Conservation (phyloP, 1,284 basidiomycete genomes). For the Ceratorhiza oryzae-sativae region DNA sequence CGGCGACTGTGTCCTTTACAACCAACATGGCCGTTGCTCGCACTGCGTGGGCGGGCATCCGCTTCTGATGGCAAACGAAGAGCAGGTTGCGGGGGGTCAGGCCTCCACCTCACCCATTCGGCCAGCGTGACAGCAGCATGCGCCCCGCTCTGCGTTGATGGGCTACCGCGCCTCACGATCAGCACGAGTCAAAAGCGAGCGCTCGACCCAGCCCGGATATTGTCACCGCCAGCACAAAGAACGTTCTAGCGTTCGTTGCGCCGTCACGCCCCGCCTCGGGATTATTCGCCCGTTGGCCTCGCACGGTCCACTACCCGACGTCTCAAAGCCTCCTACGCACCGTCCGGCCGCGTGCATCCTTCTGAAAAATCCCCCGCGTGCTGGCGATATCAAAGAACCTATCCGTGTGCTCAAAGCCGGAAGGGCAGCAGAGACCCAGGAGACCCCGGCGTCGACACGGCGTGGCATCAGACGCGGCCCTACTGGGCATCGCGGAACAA, state of each 20-base stretch:
- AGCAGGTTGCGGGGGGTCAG: neutral
- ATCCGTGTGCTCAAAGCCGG: neutral
- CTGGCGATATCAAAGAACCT: neutral
- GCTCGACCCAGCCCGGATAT: neutral
- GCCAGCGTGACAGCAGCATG: neutral
- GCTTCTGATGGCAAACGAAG: neutral
- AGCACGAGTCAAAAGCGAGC: neutral
- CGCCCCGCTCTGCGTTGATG: too few species aligned
- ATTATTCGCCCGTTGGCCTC: too few species aligned
- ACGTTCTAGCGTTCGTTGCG: too few species aligned
- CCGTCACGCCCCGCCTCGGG: too few species aligned
- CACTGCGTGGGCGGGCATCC: neutral
- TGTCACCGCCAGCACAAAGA: neutral
- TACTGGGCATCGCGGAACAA: neutral
- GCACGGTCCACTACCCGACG: too few species aligned
- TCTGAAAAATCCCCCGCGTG: neutral
- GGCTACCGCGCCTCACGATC: neutral
- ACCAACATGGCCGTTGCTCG: too few species aligned
- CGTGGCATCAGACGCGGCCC: constrained; percentile 12
- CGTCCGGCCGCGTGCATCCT: neutral
- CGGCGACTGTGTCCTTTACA: too few species aligned
- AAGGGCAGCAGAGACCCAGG: neutral
- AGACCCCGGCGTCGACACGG: constrained; percentile 14
- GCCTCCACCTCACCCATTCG: neutral
- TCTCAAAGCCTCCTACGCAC: neutral